phyloP scores from a whole-genome alignment of 352 stramenopile species.

The Blastocystis hominis region DNA sequence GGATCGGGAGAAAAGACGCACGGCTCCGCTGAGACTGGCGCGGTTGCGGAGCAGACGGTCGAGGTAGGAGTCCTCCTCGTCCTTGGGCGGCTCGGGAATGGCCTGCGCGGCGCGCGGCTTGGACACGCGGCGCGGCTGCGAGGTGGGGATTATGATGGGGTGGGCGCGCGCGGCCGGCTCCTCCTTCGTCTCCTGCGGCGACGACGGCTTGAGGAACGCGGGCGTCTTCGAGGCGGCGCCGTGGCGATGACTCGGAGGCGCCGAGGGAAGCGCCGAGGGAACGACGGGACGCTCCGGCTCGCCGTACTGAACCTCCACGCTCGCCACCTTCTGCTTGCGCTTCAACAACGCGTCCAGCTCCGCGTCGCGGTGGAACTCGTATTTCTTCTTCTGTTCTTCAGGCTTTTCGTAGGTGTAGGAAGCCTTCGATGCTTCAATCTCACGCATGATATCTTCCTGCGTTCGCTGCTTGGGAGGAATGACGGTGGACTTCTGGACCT shows the following conservation, averaged over 20 bases:
- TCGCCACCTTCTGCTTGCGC: slow-evolving; percentile 37
- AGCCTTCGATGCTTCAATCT: background rate
- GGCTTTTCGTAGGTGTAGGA: slow-evolving; percentile 16
- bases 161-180: background rate
- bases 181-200: background rate
- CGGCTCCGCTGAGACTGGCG: background rate
- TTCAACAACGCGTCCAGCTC: slow-evolving; percentile 39
- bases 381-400: slow-evolving; percentile 33
- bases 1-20: background rate
- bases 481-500: slow-evolving; percentile 16
- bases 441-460: background rate
- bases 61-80: background rate
- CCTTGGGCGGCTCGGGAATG: no score
- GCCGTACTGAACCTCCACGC: background rate
- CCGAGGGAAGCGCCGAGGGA: background rate
- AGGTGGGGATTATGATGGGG: background rate
- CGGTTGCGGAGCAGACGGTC: background rate
- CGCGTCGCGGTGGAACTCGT: background rate
- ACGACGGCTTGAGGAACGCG: background rate
- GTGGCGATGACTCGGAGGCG: background rate
- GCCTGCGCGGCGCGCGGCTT: background rate
- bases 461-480: slow-evolving; percentile 39
- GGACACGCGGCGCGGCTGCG: background rate
- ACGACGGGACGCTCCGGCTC: background rate
- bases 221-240: background rate